Conservation (phyloP, 2,329 filamentous ascomycete species). For the Pseudogymnoascus sp. region DNA sequence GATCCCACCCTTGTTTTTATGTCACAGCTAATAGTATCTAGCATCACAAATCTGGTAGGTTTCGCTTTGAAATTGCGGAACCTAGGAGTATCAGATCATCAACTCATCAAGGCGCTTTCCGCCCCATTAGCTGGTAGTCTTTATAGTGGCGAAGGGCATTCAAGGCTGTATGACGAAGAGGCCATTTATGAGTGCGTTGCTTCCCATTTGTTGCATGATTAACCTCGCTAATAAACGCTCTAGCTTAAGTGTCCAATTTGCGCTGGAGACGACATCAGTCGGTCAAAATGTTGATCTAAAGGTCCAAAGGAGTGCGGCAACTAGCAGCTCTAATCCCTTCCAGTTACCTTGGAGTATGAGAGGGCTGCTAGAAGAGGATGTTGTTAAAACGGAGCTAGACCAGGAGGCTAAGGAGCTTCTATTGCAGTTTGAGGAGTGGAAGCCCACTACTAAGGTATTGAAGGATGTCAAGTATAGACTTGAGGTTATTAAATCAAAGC, state of each 20-base stretch:
- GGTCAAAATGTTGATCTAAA: slow-evolving; percentile 38
- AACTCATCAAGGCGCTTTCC: slow-evolving; percentile 83
- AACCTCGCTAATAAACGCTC: slow-evolving; percentile 11
- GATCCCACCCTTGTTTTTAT: slow-evolving; percentile 20
- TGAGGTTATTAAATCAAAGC: slow-evolving; percentile 81
- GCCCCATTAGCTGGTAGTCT: slow-evolving; percentile 82
- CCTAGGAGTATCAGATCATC: slow-evolving; percentile 85
- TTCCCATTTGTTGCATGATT: background rate
- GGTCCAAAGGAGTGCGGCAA: slow-evolving; percentile 43
- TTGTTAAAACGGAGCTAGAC: slow-evolving; percentile 74
- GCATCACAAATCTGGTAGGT: slow-evolving; percentile 80
- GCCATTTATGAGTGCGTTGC: slow-evolving; percentile 66
- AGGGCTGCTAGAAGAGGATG: slow-evolving; percentile 83
- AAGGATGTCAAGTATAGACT: slow-evolving; percentile 95
- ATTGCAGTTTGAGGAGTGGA: slow-evolving; percentile 90
- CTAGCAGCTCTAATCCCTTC: slow-evolving; percentile 67
- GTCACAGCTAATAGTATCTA: slow-evolving; percentile 22
- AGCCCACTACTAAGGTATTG: slow-evolving; percentile 77
- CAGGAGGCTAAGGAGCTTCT: slow-evolving; percentile 72
- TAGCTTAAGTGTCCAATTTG: slow-evolving; percentile 62
- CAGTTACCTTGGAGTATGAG: slow-evolving; percentile 94
- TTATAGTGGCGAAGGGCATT: slow-evolving; percentile 89
- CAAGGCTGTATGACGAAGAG: slow-evolving; percentile 82
- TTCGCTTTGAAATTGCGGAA: slow-evolving; percentile 93
- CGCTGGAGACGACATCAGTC: slow-evolving; percentile 62